Conservation (phyloP, 1,139 yeast species). For the Kluyveromyces marxianus region DNA sequence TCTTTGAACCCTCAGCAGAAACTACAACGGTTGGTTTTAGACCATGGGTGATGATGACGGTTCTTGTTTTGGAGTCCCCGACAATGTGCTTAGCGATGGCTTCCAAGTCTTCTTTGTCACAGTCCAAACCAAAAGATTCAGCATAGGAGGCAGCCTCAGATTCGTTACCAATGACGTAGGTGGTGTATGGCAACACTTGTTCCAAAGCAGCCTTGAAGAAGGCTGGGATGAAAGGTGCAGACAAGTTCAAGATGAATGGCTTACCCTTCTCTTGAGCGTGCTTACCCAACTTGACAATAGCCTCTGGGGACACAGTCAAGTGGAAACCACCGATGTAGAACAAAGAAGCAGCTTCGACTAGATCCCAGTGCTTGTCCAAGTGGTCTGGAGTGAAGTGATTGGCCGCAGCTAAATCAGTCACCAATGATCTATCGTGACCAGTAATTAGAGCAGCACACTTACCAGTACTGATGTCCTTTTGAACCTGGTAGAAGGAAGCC, state of each 20-base stretch:
- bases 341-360: conserved; percentile 71
- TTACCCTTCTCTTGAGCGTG: conserved; percentile 86
- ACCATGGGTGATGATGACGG: conserved; percentile 90
- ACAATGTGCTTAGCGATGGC: conserved; percentile 75
- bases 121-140: conserved; percentile 60
- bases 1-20: conserved; percentile 41
- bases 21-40: conserved; percentile 79
- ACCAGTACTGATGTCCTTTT: conserved; percentile 75
- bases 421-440: conserved; percentile 84
- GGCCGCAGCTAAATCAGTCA: conserved; percentile 95
- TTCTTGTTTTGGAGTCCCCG: conserved; percentile 64
- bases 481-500: conserved; percentile 75
- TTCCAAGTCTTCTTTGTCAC: conserved; percentile 51
- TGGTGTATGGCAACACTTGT: conserved; percentile 76
- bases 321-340: conserved; percentile 98
- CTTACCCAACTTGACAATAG: conserved; percentile 80
- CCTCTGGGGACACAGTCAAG: conserved; percentile 94
- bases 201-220: conserved; percentile 91
- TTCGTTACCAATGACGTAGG: conserved; percentile 90
- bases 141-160: conserved; percentile 95
- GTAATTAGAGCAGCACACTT: conserved; percentile 95
- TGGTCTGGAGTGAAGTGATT: conserved; percentile 91
- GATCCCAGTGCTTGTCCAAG: conserved; percentile 79
- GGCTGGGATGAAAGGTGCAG: conserved; percentile 95
- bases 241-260: conserved; percentile 75